Evolutionary conservation across 2,329 filamentous ascomycete species (phyloP).

Genomic region (Alternaria ethzedia): DNA sequence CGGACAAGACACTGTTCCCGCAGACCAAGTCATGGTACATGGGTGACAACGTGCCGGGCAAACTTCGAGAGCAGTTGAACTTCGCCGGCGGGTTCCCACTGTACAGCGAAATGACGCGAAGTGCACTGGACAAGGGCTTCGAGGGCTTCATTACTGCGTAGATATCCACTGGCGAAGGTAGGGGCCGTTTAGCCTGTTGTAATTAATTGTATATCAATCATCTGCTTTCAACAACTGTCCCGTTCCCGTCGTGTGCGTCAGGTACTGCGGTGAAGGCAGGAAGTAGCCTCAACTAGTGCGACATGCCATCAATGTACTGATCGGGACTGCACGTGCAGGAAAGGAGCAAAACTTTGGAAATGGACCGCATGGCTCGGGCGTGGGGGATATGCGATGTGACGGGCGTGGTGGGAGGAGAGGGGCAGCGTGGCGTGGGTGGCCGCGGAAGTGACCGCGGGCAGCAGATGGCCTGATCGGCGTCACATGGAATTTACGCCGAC

Average conservation of each 20-base stretch:
- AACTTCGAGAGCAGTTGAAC: slow-evolving; percentile 54
- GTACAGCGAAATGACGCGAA: slow-evolving; percentile 50
- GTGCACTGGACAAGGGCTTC: slow-evolving; percentile 46
- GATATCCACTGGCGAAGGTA: not conserved
- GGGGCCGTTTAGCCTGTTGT: not conserved
- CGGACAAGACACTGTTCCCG: slow-evolving; percentile 52
- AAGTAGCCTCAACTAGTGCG: not conserved
- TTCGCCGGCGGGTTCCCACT: slow-evolving; percentile 52
- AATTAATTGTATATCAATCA: not conserved
- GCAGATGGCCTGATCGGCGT: slow-evolving; percentile 16
- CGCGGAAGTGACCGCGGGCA: slow-evolving; percentile 6
- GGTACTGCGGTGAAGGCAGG: not conserved
- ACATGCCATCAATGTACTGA: not conserved
- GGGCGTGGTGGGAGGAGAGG: not conserved
- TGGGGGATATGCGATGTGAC: not conserved
- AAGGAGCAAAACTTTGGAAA: not conserved
- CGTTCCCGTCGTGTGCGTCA: not conserved
- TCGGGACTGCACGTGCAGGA: not conserved
- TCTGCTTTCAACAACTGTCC: not conserved
- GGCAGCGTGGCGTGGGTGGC: not conserved
- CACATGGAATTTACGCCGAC: slow-evolving; percentile 24
- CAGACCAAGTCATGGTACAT: slow-evolving; percentile 53
- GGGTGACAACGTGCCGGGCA: slow-evolving; percentile 55
- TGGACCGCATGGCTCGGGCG: not conserved
- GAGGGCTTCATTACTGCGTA: slow-evolving; percentile 44